These are phyloP conservation scores for Colletotrichum chlorophyti DNA, from an alignment of 2,329 filamentous ascomycete genomes.

Conservation along the genomic window DNA sequence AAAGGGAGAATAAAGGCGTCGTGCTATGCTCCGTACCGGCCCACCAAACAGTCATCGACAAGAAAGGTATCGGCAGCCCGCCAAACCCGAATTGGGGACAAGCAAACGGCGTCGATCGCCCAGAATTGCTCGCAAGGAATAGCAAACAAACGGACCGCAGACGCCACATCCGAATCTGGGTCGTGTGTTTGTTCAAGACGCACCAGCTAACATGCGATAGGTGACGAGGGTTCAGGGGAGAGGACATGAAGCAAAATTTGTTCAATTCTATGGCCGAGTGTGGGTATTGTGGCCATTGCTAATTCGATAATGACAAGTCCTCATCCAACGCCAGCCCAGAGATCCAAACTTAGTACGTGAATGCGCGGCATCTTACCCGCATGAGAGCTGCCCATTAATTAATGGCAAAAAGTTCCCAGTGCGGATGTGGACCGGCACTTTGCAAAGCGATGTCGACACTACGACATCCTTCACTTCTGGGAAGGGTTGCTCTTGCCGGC, in stretches of 20 bases:
- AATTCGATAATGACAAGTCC: neutral
- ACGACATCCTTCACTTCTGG: slow-evolving; percentile 24
- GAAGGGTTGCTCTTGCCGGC: slow-evolving; percentile 35
- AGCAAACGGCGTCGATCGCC: slow-evolving; percentile 2
- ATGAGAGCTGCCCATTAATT: no score
- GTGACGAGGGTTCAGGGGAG: neutral
- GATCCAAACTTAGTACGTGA: neutral
- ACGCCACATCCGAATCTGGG: neutral
- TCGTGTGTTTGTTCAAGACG: neutral
- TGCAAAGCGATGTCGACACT: neutral
- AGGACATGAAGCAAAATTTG: neutral
- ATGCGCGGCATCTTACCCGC: neutral
- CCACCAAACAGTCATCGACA: neutral
- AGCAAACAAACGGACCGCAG: neutral
- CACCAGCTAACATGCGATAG: neutral
- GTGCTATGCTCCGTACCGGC: neutral
- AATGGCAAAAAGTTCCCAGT: no score
- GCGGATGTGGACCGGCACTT: no score
- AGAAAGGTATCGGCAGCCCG: neutral
- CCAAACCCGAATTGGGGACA: neutral
- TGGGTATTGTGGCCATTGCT: slow-evolving; percentile 19
- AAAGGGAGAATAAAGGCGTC: neutral
- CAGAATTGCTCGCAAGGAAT: neutral
- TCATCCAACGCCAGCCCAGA: slow-evolving; percentile 13
- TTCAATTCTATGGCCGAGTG: neutral